phyloP scores from a whole-genome alignment of 176 grass and related monocot species.

The Oryza longistaminata region DNA sequence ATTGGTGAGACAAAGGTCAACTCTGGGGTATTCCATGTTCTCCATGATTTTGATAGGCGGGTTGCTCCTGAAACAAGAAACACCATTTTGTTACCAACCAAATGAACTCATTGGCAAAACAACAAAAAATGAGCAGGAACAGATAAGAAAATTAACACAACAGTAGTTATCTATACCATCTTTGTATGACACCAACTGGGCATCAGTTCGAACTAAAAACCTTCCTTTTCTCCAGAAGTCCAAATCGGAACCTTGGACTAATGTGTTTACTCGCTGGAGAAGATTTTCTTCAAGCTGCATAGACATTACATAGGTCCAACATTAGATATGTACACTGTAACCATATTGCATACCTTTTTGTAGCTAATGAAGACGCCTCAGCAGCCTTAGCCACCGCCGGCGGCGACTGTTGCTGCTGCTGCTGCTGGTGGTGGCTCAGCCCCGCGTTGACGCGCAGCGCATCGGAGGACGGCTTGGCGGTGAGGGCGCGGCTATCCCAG shows the following conservation, averaged over 20 bases:
- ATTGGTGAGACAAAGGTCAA: slow-evolving; percentile 88
- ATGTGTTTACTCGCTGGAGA: slow-evolving; percentile 58
- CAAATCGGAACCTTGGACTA: slow-evolving; percentile 66
- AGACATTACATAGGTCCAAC: slow-evolving; percentile 5
- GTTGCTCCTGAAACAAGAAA: slow-evolving; percentile 59
- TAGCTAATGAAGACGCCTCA: slow-evolving; percentile 5
- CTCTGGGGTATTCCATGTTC: slow-evolving; percentile 91
- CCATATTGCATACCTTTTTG: not conserved
- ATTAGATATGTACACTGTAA: slow-evolving; percentile 22
- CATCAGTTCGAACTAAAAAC: slow-evolving; percentile 87
- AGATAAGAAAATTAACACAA: not conserved
- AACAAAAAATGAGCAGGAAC: not conserved
- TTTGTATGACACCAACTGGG: slow-evolving; percentile 84
- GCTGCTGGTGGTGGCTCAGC: not conserved
- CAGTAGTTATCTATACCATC: slow-evolving; percentile 53
- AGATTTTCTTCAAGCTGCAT: slow-evolving; percentile 91
- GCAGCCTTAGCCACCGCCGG: not conserved
- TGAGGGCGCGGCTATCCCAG: slow-evolving; percentile 78
- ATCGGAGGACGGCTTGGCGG: slow-evolving; percentile 56
- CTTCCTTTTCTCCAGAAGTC: slow-evolving; percentile 95
- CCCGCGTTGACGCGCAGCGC: slow-evolving; percentile 19
- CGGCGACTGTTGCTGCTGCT: slow-evolving; percentile 48
- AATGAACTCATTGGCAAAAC: slow-evolving; percentile 2
- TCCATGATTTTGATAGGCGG: slow-evolving; percentile 89
- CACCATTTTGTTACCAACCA: slow-evolving; percentile 20